Percentiles rank a stretch among this genome's conserved stretches.
Conservation (phyloP, 352 stramenopile species). For the Globisporangium perplexum region DNA sequence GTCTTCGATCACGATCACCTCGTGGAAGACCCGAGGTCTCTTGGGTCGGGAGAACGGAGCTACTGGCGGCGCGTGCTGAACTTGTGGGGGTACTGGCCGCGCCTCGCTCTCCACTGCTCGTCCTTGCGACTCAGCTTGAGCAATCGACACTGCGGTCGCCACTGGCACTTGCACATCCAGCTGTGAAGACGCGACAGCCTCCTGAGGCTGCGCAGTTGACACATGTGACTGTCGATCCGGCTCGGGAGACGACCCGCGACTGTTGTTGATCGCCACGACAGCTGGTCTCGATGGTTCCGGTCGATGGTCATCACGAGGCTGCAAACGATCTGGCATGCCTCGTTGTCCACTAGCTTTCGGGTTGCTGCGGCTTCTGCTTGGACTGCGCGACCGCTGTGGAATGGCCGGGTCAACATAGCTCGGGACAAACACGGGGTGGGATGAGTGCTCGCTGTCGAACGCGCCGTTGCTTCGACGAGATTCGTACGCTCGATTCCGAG, state of each 20-base stretch:
- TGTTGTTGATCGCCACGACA: background rate
- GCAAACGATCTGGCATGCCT: background rate
- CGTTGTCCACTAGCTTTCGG: background rate
- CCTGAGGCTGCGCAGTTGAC: background rate
- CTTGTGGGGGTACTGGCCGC: background rate
- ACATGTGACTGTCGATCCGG: background rate
- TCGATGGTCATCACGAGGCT: background rate
- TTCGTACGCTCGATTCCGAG: background rate
- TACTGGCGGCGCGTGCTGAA: background rate
- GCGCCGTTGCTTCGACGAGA: background rate
- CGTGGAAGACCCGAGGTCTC: constrained; percentile 5
- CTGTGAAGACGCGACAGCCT: background rate
- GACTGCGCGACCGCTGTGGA: constrained; percentile 7
- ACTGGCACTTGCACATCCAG: background rate
- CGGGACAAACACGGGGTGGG: background rate
- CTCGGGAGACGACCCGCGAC: constrained; percentile 1
- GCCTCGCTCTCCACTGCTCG: background rate
- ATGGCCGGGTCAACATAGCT: background rate
- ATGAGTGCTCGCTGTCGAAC: background rate
- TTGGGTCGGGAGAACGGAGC: background rate
- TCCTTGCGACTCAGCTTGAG: background rate
- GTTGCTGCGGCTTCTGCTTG: constrained; percentile 20
- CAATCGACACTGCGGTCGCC: too few species aligned
- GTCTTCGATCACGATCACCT: constrained; percentile 74
- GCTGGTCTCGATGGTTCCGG: constrained; percentile 1